phyloP scores from a whole-genome alignment of 2,329 filamentous ascomycete species.

The Trichoderma sp. region DNA sequence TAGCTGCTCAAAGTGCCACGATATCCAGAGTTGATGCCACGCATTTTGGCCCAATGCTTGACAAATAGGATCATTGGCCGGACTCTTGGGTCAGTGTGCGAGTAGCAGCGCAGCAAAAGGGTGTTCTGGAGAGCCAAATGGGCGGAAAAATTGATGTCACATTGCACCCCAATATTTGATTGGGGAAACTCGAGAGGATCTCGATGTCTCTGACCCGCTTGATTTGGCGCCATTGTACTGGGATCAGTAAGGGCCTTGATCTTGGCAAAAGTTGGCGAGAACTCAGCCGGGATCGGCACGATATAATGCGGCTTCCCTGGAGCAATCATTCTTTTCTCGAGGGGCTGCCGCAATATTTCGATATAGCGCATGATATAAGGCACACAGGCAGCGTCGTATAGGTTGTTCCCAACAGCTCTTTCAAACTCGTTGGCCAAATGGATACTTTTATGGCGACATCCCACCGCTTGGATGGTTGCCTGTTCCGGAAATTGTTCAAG shows the following conservation, averaged over 20 bases:
- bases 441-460: conserved; percentile 51
- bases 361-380: conserved; percentile 48
- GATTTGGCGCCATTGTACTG: conserved; percentile 47
- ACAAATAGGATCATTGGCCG: conserved; percentile 77
- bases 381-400: conserved; percentile 41
- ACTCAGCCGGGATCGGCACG: conserved; percentile 38
- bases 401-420: conserved; percentile 46
- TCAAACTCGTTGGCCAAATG: conserved; percentile 57
- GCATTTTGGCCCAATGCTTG: conserved; percentile 84
- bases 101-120: conserved; percentile 76
- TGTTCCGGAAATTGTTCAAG: conserved; percentile 20
- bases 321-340: conserved; percentile 23
- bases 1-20: conserved; percentile 85
- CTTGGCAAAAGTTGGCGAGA: conserved; percentile 36
- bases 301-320: conserved; percentile 24
- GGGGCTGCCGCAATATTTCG: conserved; percentile 43
- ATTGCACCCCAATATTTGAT: conserved; percentile 74
- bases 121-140: conserved; percentile 83
- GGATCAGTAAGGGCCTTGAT: conserved; percentile 49
- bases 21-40: conserved; percentile 83
- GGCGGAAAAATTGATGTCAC: conserved; percentile 89
- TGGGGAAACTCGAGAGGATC: conserved; percentile 75
- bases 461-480: conserved; percentile 41
- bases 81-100: conserved; percentile 73
- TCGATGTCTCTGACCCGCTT: conserved; percentile 51